Evolutionary conservation across 306 rosid genomes (phyloP).

Genomic region (Vigna mungo): DNA sequence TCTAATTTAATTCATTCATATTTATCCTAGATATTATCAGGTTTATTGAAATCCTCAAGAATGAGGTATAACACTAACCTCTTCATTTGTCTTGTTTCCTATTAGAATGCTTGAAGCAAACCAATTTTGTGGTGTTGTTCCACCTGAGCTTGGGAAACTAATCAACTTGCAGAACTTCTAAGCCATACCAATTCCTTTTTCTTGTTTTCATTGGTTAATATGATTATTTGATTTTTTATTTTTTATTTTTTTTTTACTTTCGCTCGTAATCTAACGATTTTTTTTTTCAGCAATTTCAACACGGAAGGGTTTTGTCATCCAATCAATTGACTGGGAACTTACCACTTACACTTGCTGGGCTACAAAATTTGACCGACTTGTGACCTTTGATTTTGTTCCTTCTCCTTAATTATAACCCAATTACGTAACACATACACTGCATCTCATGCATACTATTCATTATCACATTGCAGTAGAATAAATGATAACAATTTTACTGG

Average conservation of each 20-base stretch:
- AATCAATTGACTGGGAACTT: conserved; percentile 72
- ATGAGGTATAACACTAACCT: neutral
- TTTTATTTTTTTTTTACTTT: neutral
- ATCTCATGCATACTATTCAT: conserved; percentile 24
- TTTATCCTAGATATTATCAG: neutral
- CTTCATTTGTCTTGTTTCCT: neutral
- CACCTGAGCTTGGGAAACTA: conserved; percentile 68
- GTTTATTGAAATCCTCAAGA: conserved; percentile 25
- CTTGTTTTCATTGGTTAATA: conserved; percentile 2
- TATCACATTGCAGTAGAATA: conserved; percentile 67
- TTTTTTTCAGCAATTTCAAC: conserved; percentile 42
- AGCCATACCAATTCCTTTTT: conserved; percentile 38
- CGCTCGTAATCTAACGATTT: conserved; percentile 4
- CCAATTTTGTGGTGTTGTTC: conserved; percentile 68
- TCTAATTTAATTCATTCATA: conserved; percentile 10
- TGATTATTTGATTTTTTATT: neutral
- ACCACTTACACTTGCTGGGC: conserved; percentile 60
- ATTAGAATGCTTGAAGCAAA: conserved; percentile 78
- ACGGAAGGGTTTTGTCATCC: conserved; percentile 70
- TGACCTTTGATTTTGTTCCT: conserved; percentile 46
- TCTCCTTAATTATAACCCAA: conserved; percentile 24
- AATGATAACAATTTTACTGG: conserved; percentile 69
- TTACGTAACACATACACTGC: conserved; percentile 18
- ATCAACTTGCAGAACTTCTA: conserved; percentile 62
- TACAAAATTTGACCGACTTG: conserved; percentile 66